phyloP scores from a whole-genome alignment of 2,329 filamentous ascomycete species.

The Diaporthe batatas region DNA sequence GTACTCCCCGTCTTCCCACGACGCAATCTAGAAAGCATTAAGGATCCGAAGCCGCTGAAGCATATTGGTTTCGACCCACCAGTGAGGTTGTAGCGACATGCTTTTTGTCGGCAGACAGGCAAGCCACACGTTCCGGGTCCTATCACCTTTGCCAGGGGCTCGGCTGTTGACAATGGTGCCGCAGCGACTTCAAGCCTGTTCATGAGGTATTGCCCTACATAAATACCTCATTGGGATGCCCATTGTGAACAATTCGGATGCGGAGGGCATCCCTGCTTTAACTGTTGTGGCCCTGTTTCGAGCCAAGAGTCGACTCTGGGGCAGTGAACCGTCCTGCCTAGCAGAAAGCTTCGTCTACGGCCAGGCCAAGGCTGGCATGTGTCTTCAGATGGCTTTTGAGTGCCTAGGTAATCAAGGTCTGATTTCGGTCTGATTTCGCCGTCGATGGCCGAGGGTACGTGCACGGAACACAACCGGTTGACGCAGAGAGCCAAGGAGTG shows the following conservation, averaged over 20 bases:
- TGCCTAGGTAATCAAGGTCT: not conserved
- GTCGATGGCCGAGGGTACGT: conserved; percentile 2
- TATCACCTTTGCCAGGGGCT: conserved; percentile 17
- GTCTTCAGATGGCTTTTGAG: not conserved
- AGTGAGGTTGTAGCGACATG: conserved; percentile 27
- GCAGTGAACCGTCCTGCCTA: not conserved
- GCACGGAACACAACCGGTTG: conserved; percentile 28
- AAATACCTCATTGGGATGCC: not conserved
- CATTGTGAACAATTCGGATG: not conserved
- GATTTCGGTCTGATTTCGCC: conserved; percentile 3
- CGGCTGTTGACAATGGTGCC: conserved; percentile 10
- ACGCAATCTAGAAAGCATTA: conserved; percentile 25
- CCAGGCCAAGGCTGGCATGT: not conserved
- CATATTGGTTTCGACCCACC: conserved; percentile 25
- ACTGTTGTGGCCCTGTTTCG: conserved; percentile 3
- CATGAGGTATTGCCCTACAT: not conserved
- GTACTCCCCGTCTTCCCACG: conserved; percentile 22
- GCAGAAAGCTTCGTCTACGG: conserved; percentile 2
- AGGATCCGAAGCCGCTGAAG: conserved; percentile 24
- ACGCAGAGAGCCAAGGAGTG: conserved; percentile 15
- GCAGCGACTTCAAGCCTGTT: not conserved
- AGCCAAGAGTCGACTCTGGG: not conserved
- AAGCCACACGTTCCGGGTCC: conserved; percentile 24
- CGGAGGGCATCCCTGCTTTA: conserved; percentile 13
- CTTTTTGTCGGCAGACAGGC: not conserved